These are phyloP conservation scores for Blepharisma stoltei DNA, from an alignment of 73 alveolate species.

Conservation along the genomic window DNA sequence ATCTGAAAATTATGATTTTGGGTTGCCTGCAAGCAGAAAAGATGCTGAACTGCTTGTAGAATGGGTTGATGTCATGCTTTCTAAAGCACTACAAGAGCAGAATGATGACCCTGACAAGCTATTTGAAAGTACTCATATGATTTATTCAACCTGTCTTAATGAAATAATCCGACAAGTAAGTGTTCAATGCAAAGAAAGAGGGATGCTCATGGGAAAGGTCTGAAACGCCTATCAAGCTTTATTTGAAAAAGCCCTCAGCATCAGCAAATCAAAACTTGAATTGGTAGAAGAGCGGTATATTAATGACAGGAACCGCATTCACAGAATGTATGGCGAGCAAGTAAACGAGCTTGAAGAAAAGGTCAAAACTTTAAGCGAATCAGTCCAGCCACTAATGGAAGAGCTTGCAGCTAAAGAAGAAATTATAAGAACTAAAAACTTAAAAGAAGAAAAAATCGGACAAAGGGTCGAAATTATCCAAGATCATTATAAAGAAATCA, in stretches of 20 bases:
- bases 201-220: conserved; percentile 1
- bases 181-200: conserved; percentile 31
- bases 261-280: background rate
- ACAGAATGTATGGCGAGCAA: background rate
- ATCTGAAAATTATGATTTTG: too few species aligned
- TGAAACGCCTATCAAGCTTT: conserved; percentile 12
- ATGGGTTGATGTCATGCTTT: conserved; percentile 15
- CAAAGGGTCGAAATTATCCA: background rate
- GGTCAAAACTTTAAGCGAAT: background rate
- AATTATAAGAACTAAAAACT: background rate
- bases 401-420: background rate
- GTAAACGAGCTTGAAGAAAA: conserved; percentile 8
- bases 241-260: conserved; percentile 6
- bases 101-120: background rate
- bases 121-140: background rate
- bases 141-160: background rate
- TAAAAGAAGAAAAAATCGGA: background rate
- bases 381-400: background rate
- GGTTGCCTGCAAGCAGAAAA: background rate
- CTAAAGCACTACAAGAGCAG: background rate
- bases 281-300: background rate
- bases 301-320: background rate
- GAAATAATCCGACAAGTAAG: conserved; percentile 3
- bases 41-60: background rate
- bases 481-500: background rate